A percentile compares a stretch with the other conserved stretches of the same genome.
Evolutionary conservation across 2,329 filamentous ascomycete species (phyloP).

Genomic region (Fusarium sublunatum): DNA sequence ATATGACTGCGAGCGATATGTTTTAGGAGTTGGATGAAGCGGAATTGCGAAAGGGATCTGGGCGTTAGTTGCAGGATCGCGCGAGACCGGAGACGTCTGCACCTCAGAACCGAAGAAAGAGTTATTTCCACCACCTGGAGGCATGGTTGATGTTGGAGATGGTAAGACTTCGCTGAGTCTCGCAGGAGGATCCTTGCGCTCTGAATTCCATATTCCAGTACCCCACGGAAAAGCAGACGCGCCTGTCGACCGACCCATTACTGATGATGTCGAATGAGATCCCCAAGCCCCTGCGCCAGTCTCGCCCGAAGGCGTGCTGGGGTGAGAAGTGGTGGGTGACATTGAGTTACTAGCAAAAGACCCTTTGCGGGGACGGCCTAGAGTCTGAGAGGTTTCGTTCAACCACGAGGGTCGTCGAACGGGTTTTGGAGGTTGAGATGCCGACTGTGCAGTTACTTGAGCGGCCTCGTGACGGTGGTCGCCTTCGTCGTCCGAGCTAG

Average conservation of each 20-base stretch:
- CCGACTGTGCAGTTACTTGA: conserved; percentile 53
- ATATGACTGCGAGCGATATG: conserved; percentile 95
- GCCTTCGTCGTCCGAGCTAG: conserved; percentile 92
- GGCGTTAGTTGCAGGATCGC: conserved; percentile 65
- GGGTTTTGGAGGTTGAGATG: conserved; percentile 66
- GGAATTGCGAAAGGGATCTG: conserved; percentile 90
- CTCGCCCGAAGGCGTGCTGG: conserved; percentile 81
- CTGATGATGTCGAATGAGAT: conserved; percentile 61
- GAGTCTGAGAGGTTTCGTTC: conserved; percentile 78
- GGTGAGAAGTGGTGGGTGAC: conserved; percentile 83
- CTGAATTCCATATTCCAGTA: conserved; percentile 84
- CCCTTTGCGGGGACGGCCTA: conserved; percentile 75
- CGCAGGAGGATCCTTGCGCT: conserved; percentile 81
- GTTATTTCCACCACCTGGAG: conserved; percentile 55
- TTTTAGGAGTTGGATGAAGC: conserved; percentile 89
- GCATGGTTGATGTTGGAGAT: conserved; percentile 75
- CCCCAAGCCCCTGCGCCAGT: conserved; percentile 64
- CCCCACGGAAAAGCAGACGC: conserved; percentile 74
- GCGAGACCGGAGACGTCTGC: conserved; percentile 63
- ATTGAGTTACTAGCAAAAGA: conserved; percentile 82
- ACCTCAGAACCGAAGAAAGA: conserved; percentile 64
- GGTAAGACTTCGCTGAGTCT: conserved; percentile 79
- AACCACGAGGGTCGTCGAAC: conserved; percentile 84
- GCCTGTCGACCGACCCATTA: conserved; percentile 61
- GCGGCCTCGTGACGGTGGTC: conserved; percentile 71